phyloP scores from a whole-genome alignment of 1,284 basidiomycete species.

The Moniliella sp. region DNA sequence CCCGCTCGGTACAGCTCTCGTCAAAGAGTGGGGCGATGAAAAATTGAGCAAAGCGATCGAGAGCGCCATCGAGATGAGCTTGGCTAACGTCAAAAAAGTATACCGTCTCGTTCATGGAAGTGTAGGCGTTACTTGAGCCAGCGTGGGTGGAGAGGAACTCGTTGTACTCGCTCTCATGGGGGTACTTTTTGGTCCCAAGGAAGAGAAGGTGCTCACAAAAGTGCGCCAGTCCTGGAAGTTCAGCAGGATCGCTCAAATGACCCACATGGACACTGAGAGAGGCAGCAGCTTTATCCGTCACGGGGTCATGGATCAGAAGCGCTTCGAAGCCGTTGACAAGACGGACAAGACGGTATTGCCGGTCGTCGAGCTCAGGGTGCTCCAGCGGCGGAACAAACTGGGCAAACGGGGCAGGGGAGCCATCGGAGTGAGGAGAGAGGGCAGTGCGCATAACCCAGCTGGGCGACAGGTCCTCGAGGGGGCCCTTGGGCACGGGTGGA shows the following conservation, averaged over 20 bases:
- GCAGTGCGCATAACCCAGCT: no score
- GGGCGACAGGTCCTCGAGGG: no score
- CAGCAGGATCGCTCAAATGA: slow-evolving; percentile 62
- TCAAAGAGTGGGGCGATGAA: slow-evolving; percentile 81
- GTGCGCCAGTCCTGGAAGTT: slow-evolving; percentile 53
- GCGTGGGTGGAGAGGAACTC: slow-evolving; percentile 74
- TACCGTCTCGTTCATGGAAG: slow-evolving; percentile 76
- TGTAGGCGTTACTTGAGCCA: slow-evolving; percentile 80
- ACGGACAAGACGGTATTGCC: slow-evolving; percentile 44
- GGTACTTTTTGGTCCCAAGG: slow-evolving; percentile 46
- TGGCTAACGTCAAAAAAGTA: slow-evolving; percentile 80
- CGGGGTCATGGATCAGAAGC: slow-evolving; percentile 61
- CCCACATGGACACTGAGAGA: slow-evolving; percentile 91
- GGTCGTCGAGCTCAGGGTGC: slow-evolving; percentile 10
- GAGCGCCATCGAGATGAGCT: slow-evolving; percentile 56
- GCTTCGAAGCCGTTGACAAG: slow-evolving; percentile 76
- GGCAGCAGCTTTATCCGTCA: slow-evolving; percentile 81
- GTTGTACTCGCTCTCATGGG: slow-evolving; percentile 29
- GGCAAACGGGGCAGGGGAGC: no score
- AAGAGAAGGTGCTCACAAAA: slow-evolving; percentile 90
- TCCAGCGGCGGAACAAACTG: slow-evolving; percentile 18
- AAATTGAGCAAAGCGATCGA: slow-evolving; percentile 78
- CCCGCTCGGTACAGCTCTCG: slow-evolving; percentile 70
- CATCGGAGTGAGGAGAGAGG: no score
- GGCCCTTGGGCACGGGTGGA: no score